Evolutionary conservation across 352 stramenopile species (phyloP), one percentile per base, ranked within the genome.

Genomic region (Phytopythium oedochilum): DNA sequence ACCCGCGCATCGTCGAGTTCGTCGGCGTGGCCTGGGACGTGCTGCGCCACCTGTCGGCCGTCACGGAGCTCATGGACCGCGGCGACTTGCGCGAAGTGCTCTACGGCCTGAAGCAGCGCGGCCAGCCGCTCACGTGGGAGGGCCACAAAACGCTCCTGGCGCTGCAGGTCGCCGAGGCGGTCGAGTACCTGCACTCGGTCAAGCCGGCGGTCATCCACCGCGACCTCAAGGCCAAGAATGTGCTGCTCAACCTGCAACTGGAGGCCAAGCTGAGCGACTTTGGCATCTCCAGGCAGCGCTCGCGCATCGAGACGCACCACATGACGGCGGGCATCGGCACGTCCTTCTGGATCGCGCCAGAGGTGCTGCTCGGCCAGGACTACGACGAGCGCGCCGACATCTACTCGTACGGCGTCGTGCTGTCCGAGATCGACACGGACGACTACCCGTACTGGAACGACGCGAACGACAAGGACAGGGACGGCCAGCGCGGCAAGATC

Each of bases 191-290:
- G 38, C 78, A 88, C 59, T 88, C 78, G 9, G 53, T 85, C n/a
- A 72, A 48, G 10, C 73, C 73, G 35, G 56, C 78, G 43, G 83
- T 88, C 63, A 82, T 88, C 59, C 78, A 88, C 56, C 75, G 78
- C 31, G 78, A 88, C 55, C 71, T 88, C 53, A 86, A 88, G 54
- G 83, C 71, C 32, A 36, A 36, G 29, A 66, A 81, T 18, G 69
- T 74, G 35, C 66, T 83, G 48, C 57, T 85, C 18, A 86, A 75
- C 47, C 39, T 58, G 2, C 63, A 75, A 1, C 59, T 80, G 60
- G 60, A 83, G 28, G 74, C 74, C 9, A 89, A 89, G 43, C 59
- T 89, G 34, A 88, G 67, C 31, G 79, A 88, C 61, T 90, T 90
- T 71, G 77, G 77, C 23, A 73, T 80, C 42, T 73, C 70, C 0